Base-by-base conservation (phyloP, 176 grass and related monocot genomes). In the Thinopyrum elongatum region DNA sequence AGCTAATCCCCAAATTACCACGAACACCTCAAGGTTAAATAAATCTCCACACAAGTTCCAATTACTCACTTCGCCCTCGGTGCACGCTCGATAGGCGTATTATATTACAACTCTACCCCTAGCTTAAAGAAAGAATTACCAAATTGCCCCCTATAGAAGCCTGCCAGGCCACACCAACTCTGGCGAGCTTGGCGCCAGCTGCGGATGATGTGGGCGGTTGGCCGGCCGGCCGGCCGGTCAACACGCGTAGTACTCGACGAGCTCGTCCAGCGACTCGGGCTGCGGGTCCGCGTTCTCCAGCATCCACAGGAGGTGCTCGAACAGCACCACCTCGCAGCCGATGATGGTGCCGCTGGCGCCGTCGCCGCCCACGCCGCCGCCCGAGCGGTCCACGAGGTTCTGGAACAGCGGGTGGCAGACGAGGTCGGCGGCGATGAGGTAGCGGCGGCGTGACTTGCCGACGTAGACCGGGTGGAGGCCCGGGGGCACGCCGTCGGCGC, bases 261-360 rank as follows among this genome's bases (percentile, higher is more conserved):
- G 87, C 90, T 98, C 95, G 65, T 93, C 95, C 31, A 92, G 82
- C 7, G 92, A 98, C 86, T 98, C 95, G 41, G 95, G 95, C 81
- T 90, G 89, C 31, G 91, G 93, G 74, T 95, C 95, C 61, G 91
- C 95, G 88, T 95, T 98, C 87, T 95, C 93, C 65, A 98, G 91
- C 95, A 98, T 98, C 95, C 93, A 98, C 62, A 95, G 88, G 63
- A 98, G 93, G 93, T 98, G 95, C 78, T 98, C 95, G 85, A 98
- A 98, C 77, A 98, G 89, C 65, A 98, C 95, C 76, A 98, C 93
- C 93, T 98, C 95, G 85, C 95, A 98, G 46, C 95, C 95, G 7
- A 98, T 85, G 73, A 88, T 76, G 16, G 81, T 87, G 19, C 86
- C 87, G 34, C 64, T 71, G n/a, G 46, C 29, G 2, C 7, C 81